Percentiles rank a stretch among this genome's conserved stretches.
phyloP scores from a whole-genome alignment of 169 alveolate genomes.

The Plasmodium chabaudi region DNA sequence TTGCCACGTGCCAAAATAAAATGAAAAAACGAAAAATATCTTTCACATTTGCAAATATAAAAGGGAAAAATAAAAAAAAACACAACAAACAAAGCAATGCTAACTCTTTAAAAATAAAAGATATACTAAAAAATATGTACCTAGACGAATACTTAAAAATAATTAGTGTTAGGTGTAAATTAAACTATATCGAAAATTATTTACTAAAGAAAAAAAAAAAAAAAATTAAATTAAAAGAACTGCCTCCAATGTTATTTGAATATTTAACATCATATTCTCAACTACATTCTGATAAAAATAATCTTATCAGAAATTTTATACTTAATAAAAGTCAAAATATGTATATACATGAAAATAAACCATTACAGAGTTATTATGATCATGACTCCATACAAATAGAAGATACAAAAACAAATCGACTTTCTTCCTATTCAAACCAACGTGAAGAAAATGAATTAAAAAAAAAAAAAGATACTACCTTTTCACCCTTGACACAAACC shows the following conservation, averaged over 20 bases:
- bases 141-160: slow-evolving; percentile 65
- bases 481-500: neutral
- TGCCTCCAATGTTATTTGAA: slow-evolving; percentile 59
- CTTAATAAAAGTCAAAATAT: slow-evolving; percentile 9
- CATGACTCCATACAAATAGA: neutral
- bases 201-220: slow-evolving; percentile 26
- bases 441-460: neutral
- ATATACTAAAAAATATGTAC: slow-evolving; percentile 56
- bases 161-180: slow-evolving; percentile 52
- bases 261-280: slow-evolving; percentile 70
- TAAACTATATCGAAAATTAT: slow-evolving; percentile 68
- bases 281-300: slow-evolving; percentile 32
- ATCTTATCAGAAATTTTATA: slow-evolving; percentile 34
- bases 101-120: slow-evolving; percentile 12
- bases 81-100: slow-evolving; percentile 8
- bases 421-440: neutral
- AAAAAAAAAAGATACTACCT: neutral
- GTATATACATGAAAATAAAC: slow-evolving; percentile 9
- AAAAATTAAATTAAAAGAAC: slow-evolving; percentile 52
- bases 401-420: neutral
- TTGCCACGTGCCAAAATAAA: neutral
- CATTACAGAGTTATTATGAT: neutral
- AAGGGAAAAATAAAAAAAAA: neutral
- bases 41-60: neutral
- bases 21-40: slow-evolving; percentile 30